These are phyloP conservation scores for Haplosporangium sp. DNA, from an alignment of 371 early-diverging fungal genomes.

Conservation along the genomic window DNA sequence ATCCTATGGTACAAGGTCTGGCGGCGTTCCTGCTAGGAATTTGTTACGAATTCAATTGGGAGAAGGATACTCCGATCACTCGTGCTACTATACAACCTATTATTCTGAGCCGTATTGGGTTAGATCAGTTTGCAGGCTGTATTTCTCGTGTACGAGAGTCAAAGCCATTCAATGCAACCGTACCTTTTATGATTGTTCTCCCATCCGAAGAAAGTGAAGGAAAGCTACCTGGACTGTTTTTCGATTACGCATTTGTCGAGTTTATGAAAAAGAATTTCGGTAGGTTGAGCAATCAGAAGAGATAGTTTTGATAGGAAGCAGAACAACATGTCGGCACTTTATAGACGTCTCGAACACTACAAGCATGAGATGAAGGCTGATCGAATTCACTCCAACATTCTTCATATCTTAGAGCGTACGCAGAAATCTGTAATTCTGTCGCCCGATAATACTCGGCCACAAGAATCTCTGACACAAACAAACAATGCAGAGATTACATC, in stretches of 20 bases:
- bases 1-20: constrained; percentile 89
- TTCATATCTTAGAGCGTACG: constrained; percentile 27
- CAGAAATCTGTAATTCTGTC: constrained; percentile 46
- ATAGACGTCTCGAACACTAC: no score
- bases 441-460: constrained; percentile 21
- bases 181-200: constrained; percentile 69
- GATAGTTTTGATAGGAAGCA: no score
- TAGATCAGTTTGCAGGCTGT: constrained; percentile 84
- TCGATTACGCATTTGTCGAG: constrained; percentile 87
- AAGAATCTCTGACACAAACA: constrained; percentile 1
- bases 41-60: constrained; percentile 88
- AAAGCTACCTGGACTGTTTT: constrained; percentile 68
- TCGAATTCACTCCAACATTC: no score
- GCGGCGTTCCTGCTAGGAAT: constrained; percentile 90
- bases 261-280: constrained; percentile 84
- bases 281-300: constrained; percentile 39
- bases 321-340: no score
- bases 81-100: constrained; percentile 83
- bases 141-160: constrained; percentile 89
- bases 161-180: constrained; percentile 79
- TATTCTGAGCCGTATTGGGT: constrained; percentile 85
- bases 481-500: constrained; percentile 41
- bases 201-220: constrained; percentile 60
- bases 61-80: constrained; percentile 76
- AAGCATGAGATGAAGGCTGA: background rate